Base-by-base conservation (phyloP, 1,284 basidiomycete species). In the Fomitopsis palustris region DNA sequence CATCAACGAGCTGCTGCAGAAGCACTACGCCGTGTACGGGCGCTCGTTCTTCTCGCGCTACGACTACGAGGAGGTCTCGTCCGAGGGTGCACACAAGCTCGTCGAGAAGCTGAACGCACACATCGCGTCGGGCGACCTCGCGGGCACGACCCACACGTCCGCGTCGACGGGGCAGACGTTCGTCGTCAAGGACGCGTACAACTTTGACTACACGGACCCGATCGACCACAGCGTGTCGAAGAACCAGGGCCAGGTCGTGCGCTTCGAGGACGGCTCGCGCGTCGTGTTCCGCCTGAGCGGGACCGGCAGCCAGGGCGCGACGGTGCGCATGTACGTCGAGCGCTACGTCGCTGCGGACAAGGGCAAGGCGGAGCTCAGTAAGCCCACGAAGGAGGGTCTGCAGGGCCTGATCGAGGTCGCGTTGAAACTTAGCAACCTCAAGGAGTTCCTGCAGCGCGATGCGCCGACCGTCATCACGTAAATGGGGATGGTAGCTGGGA, bases 1-100 rank as follows among this genome's bases (percentile, higher is more conserved):
- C 19, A 96, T 98, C 77, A 95, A 94, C 64, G 94, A 96, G 70
- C 77, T 97, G 64, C 84, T 97, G 42, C 81, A 88, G 65, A 85
- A 83, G 64, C 94, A 96, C 81, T 99, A 98, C 79, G 81, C 84
- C 63, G 88, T 85, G 69, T 99, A 99, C 77, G 96, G 96, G 45
- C 94, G 96, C 64, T 95, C 91, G 62, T 99, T 98, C 86, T 99
- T 98, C 85, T 95, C 92, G 62, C 89, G 95, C 65, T 99, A 99
- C 78, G 96, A 99, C 78, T 99, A 99, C 78, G 96, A 99, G 75
- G 97, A 99, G 75, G 95, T 98, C 53, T 85, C 93, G 16, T 94
- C 94, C 0, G 92, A 91, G 37, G 93, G 92, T 35, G 96, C 97
- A 53, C 86, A 92, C 69, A 85, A 87, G 64, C 81, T 99, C 70